These are phyloP conservation scores for Blastobotrys persicus DNA, from an alignment of 1,139 yeast genomes.

Conservation along the genomic window DNA sequence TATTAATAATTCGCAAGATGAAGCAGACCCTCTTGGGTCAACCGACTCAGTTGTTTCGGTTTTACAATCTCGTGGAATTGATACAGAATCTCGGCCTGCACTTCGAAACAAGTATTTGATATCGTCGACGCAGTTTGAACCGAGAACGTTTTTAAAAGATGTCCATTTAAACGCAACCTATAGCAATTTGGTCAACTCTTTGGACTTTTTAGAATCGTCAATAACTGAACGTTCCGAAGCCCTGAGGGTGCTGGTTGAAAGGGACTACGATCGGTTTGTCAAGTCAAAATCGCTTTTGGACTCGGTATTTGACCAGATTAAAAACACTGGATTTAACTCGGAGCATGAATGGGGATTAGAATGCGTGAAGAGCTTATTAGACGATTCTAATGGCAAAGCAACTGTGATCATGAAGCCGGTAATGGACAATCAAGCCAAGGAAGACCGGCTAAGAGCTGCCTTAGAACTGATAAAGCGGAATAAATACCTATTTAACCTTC, in stretches of 20 bases:
- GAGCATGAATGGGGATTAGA: slow-evolving; percentile 39
- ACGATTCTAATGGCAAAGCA: slow-evolving; percentile 45
- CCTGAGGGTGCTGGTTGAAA: slow-evolving; percentile 63
- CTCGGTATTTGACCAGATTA: slow-evolving; percentile 53
- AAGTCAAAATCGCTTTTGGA: slow-evolving; percentile 69
- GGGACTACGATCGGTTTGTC: slow-evolving; percentile 72
- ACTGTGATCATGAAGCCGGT: slow-evolving; percentile 75
- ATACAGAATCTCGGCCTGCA: slow-evolving; percentile 28
- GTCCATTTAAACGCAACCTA: slow-evolving; percentile 72
- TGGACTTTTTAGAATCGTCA: slow-evolving; percentile 57
- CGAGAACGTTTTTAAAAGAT: slow-evolving; percentile 63
- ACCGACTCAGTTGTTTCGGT: slow-evolving; percentile 34
- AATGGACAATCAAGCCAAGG: slow-evolving; percentile 58
- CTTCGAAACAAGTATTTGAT: slow-evolving; percentile 54
- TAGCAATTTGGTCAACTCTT: slow-evolving; percentile 55
- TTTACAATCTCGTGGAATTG: slow-evolving; percentile 33
- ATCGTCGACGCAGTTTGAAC: slow-evolving; percentile 69
- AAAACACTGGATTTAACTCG: slow-evolving; percentile 40
- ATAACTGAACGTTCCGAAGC: slow-evolving; percentile 66
- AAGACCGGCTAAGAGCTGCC: slow-evolving; percentile 57
- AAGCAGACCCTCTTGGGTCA: slow-evolving; percentile 41
- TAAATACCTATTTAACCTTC: slow-evolving; percentile 67
- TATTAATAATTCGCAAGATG: slow-evolving; percentile 32
- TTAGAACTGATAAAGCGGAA: slow-evolving; percentile 62
- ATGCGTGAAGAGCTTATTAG: slow-evolving; percentile 32